Base-by-base conservation (phyloP, 2,329 filamentous ascomycete species). In the Colletotrichum australisinense region DNA sequence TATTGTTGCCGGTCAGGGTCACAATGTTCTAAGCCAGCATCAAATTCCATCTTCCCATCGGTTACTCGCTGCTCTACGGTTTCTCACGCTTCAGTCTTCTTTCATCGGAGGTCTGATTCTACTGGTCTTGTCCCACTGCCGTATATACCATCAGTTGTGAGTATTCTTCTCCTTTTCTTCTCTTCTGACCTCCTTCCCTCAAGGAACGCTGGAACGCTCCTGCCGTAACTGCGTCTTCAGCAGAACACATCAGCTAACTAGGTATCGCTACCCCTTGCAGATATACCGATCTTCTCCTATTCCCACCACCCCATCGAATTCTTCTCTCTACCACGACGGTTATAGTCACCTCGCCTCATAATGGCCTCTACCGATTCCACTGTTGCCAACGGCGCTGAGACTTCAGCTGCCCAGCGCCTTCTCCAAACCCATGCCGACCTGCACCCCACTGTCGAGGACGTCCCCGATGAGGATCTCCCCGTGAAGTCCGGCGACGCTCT, bases 391-490 rank as follows among this genome's bases (percentile, higher is more conserved):
- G 79, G 79, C 75, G 77, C 77, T 59, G 86, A 88, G 81, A 83
- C 86, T 72, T 89, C 88, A 73, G 87, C 87, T 72, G 88, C 88
- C 56, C 89, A 93, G 83, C 89, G 88, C 84, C 89, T 94, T 75
- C 87, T 91, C 79, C 87, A 92, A 80, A 88, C 91, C 82, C 92
- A 94, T 77, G 83, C 81, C 75, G 84, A 88, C 77, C 88, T 88
- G 75, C 88, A 91, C 78, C 89, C 90, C 76, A 95, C 92, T 28
- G 89, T 98, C 76, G 95, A 98, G 83, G 95, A 98, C 62, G 91
- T 90, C 52, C 88, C 89, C 32, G 95, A 98, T 80, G 94, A 97
- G 82, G 94, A 97, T 55, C 90, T 94, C 76, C 83, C 83, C 85
- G 89, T 84, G 85, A 89, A 78, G 86, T 88, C 69, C 30, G 62